A percentile compares a stretch with the other conserved stretches of the same genome.
Evolutionary conservation across 2,329 filamentous ascomycete genomes (phyloP).

Genomic region (Xylariaceae sp.): DNA sequence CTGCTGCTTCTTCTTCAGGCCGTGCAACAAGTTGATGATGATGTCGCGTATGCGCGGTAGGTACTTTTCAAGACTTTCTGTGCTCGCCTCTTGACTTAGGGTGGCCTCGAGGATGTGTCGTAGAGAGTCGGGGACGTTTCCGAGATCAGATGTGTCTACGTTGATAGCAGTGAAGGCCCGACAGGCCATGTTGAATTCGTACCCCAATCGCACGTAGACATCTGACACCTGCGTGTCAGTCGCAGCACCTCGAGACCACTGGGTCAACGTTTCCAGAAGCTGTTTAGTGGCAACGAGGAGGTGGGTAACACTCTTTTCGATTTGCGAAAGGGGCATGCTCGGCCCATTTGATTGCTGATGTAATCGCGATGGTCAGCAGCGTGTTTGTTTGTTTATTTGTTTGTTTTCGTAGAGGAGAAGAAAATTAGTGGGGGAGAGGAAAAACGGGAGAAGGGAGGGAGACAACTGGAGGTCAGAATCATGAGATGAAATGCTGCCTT

Average conservation of each 20-base stretch:
- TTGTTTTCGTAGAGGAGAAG: no score
- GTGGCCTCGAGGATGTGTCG: constrained; percentile 92
- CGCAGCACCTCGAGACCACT: constrained; percentile 91
- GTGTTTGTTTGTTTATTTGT: background rate
- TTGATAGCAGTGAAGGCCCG: constrained; percentile 95
- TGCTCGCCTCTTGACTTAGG: constrained; percentile 90
- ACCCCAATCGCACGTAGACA: constrained; percentile 93
- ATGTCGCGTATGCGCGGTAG: constrained; percentile 94
- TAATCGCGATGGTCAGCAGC: constrained; percentile 19
- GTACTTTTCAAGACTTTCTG: constrained; percentile 89
- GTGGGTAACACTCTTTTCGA: constrained; percentile 98
- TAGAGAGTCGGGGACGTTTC: constrained; percentile 88
- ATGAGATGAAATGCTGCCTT: constrained; percentile 3
- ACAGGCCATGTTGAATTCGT: constrained; percentile 99
- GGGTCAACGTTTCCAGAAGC: constrained; percentile 90
- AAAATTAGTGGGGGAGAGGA: no score
- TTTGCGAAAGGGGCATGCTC: constrained; percentile 80
- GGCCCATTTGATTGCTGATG: constrained; percentile 49
- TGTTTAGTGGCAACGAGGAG: constrained; percentile 97
- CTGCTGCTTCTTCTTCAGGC: constrained; percentile 94
- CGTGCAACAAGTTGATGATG: constrained; percentile 95
- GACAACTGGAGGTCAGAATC: background rate
- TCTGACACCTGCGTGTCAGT: constrained; percentile 95
- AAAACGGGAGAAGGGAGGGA: background rate
- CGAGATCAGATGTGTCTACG: constrained; percentile 88